Conservation (phyloP, 768 basidiomycete genomes). For the Hygrophorus russula region DNA sequence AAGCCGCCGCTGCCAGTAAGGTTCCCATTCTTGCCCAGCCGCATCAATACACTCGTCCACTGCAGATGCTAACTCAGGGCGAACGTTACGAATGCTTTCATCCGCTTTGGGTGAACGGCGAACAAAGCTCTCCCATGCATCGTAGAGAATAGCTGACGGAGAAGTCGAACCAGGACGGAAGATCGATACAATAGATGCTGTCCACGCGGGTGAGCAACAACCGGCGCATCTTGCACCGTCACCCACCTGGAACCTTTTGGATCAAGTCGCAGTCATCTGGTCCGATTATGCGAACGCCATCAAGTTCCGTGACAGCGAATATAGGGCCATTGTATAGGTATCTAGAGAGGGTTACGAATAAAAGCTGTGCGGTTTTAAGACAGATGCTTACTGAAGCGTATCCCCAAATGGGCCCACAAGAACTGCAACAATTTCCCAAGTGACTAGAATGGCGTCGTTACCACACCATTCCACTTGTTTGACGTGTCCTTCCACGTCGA, state of each 20-base stretch:
- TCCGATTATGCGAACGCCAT: constrained; percentile 79
- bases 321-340: constrained; percentile 71
- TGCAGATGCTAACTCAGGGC: constrained; percentile 74
- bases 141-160: constrained; percentile 83
- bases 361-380: neutral
- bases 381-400: constrained; percentile 54
- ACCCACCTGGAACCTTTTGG: constrained; percentile 84
- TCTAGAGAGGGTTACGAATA: constrained; percentile 27
- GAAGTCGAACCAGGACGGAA: constrained; percentile 91
- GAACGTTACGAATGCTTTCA: constrained; percentile 82
- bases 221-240: neutral
- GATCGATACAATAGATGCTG: constrained; percentile 70
- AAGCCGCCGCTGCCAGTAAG: constrained; percentile 78
- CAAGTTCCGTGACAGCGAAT: constrained; percentile 75
- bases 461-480: constrained; percentile 90
- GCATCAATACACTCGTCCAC: constrained; percentile 92
- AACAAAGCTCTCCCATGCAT: constrained; percentile 85
- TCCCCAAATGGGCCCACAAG: constrained; percentile 93
- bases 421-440: constrained; percentile 67
- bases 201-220: constrained; percentile 1
- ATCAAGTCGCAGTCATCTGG: constrained; percentile 78
- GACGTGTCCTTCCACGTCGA: constrained; percentile 44
- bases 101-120: constrained; percentile 84
- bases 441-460: constrained; percentile 84
- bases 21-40: constrained; percentile 86